Conservation (phyloP, 2,329 filamentous ascomycete species). For the Alternaria atra region DNA sequence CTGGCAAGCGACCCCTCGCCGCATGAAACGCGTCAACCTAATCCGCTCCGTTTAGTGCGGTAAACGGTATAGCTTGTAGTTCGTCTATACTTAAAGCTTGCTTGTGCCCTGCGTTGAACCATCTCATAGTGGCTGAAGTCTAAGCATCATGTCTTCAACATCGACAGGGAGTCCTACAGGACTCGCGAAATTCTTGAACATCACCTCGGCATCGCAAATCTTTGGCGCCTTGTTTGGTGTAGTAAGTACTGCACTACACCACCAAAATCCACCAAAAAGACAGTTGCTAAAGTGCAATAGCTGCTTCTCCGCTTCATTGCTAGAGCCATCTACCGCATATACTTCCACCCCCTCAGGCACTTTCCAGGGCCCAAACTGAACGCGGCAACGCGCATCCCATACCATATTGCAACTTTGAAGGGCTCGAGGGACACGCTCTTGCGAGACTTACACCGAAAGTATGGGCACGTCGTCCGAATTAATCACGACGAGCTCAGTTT, state of each 20-base stretch:
- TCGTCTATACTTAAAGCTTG: conserved; percentile 2
- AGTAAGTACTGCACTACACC: conserved; percentile 1
- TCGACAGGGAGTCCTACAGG: background rate
- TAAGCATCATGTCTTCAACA: conserved; percentile 14
- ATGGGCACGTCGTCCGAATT: conserved; percentile 54
- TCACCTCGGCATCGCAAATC: conserved; percentile 9
- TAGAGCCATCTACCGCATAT: conserved; percentile 49
- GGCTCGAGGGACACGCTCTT: conserved; percentile 35
- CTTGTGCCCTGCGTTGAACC: background rate
- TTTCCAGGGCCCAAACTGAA: conserved; percentile 55
- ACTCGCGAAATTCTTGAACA: conserved; percentile 3
- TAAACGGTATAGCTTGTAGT: background rate
- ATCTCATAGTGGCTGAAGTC: background rate
- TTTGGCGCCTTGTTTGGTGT: conserved; percentile 9
- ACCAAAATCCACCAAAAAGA: background rate
- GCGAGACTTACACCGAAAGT: conserved; percentile 49
- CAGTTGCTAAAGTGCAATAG: conserved; percentile 17
- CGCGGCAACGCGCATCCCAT: conserved; percentile 49
- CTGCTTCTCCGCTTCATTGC: conserved; percentile 22
- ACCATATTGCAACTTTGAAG: conserved; percentile 30
- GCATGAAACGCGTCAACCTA: background rate
- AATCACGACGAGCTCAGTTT: conserved; percentile 54
- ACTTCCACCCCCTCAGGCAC: conserved; percentile 47
- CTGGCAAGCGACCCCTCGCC: background rate
- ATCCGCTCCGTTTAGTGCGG: background rate